Conservation (phyloP, 2,329 filamentous ascomycete species). For the Microdochium trichocladiopsis region DNA sequence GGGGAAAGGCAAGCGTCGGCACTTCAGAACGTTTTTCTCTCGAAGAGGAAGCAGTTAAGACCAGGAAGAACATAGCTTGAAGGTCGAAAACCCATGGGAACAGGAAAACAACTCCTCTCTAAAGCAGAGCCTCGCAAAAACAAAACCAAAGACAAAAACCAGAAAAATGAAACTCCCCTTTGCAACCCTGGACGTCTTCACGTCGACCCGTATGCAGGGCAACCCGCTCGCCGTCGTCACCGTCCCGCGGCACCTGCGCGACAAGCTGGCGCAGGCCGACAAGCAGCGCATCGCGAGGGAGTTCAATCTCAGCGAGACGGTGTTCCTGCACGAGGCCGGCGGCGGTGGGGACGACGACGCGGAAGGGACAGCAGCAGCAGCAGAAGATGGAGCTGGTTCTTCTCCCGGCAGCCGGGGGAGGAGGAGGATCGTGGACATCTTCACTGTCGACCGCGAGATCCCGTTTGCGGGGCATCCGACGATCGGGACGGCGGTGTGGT, state of each 20-base stretch:
- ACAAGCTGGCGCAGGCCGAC: slow-evolving; percentile 36
- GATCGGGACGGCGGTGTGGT: slow-evolving; percentile 47
- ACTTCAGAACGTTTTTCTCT: no score
- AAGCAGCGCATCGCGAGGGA: slow-evolving; percentile 55
- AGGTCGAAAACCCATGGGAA: no score
- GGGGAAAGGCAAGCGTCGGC: no score
- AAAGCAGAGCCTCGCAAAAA: no score
- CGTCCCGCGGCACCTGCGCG: slow-evolving; percentile 32
- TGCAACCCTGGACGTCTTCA: slow-evolving; percentile 53
- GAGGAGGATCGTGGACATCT: slow-evolving; percentile 47
- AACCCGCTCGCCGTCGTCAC: slow-evolving; percentile 56
- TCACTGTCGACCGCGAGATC: slow-evolving; percentile 46
- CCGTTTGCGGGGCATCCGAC: slow-evolving; percentile 59
- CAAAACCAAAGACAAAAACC: not conserved
- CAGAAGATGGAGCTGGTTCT: not conserved
- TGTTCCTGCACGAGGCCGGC: slow-evolving; percentile 47
- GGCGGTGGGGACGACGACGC: slow-evolving; percentile 18
- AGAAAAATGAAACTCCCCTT: slow-evolving; percentile 30
- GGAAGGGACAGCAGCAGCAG: no score
- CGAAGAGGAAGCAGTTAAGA: no score
- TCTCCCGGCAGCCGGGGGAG: no score
- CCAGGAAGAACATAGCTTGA: no score
- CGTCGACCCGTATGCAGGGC: slow-evolving; percentile 39
- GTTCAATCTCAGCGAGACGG: slow-evolving; percentile 59
- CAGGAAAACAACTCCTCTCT: no score